Base-by-base conservation (phyloP, 257 asterid genomes). In the Coffea eugenioides region DNA sequence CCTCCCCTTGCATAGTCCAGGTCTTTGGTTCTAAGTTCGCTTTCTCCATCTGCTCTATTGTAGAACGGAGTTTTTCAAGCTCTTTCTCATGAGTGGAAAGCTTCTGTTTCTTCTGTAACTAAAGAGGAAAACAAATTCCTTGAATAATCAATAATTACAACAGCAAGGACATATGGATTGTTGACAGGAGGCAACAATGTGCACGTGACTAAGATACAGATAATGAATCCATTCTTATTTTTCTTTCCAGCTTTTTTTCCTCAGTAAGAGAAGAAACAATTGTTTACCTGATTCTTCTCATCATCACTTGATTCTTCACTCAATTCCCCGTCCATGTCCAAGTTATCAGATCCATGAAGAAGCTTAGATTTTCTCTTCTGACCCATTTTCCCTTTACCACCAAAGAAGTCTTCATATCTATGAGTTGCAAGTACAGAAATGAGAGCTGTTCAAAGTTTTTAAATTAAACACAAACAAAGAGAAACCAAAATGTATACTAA, bases 1-100 rank as follows among this genome's bases (percentile, higher is more conserved):
- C 99, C 97, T 96, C 99, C 56, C 99, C 99, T 88, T 89, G 97
- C 99, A 96, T 91, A 45, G 92, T 89, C 99, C 99, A 96, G 59
- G 92, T 71, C 88, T 92, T 96, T 69, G 96, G 94, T 87, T 89
- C 97, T 87, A 96, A 34, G 80, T 96, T 96, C 15, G 97, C 88
- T 80, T 87, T 90, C 89, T 96, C 99, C 91, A 96, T 91, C 79
- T 89, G 83, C 80, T 92, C 93, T 73, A 94, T 89, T 83, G 91
- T 88, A 75, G 90, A 81, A 73, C 78, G 97, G 31, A 90, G 87
- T 81, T 83, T 94, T 82, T 86, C 88, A 75, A 81, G 90, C 88
- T 91, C 96, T 80, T 88, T 92, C 80, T 96, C 97, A 91, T 92
- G 94, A 62, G 96, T 91, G 36, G 97, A 94, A 83, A 90, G 92